A percentile compares a stretch with the other conserved stretches of the same genome.
These are phyloP conservation scores for Triticum urartu DNA, from an alignment of 176 grass and related monocot species.

Conservation along the genomic window DNA sequence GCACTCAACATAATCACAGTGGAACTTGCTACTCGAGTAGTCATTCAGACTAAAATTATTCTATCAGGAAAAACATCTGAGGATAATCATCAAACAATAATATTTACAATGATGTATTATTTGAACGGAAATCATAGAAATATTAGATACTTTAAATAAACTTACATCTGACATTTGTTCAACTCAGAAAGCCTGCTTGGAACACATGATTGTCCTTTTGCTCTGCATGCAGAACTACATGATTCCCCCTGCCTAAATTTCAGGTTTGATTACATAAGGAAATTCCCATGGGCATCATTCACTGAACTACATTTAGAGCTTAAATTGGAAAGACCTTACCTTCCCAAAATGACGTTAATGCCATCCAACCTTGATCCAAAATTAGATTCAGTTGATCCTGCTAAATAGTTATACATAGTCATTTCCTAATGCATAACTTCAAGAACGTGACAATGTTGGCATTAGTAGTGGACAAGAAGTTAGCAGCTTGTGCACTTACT, in stretches of 20 bases:
- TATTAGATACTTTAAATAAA: conserved; percentile 3
- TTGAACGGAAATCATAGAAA: neutral
- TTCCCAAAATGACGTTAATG: conserved; percentile 77
- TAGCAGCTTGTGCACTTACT: neutral
- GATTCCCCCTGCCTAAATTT: conserved; percentile 73
- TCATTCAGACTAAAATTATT: neutral
- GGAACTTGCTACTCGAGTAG: neutral
- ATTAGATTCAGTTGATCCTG: conserved; percentile 57
- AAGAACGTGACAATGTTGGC: neutral
- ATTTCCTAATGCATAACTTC: neutral
- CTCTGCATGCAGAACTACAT: conserved; percentile 66
- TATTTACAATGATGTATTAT: neutral
- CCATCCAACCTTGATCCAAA: conserved; percentile 62
- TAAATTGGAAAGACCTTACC: conserved; percentile 46
- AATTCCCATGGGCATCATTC: conserved; percentile 9
- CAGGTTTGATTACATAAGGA: conserved; percentile 26
- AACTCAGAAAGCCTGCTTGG: conserved; percentile 64
- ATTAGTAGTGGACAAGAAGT: neutral
- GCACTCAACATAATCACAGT: neutral
- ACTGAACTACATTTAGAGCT: conserved; percentile 13
- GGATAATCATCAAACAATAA: conserved; percentile 5
- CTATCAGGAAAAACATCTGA: neutral
- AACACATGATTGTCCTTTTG: conserved; percentile 81
- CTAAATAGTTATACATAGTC: conserved; percentile 32
- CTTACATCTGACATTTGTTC: conserved; percentile 93